phyloP scores from a whole-genome alignment of 345 rosid species.

The Microcos paniculata region DNA sequence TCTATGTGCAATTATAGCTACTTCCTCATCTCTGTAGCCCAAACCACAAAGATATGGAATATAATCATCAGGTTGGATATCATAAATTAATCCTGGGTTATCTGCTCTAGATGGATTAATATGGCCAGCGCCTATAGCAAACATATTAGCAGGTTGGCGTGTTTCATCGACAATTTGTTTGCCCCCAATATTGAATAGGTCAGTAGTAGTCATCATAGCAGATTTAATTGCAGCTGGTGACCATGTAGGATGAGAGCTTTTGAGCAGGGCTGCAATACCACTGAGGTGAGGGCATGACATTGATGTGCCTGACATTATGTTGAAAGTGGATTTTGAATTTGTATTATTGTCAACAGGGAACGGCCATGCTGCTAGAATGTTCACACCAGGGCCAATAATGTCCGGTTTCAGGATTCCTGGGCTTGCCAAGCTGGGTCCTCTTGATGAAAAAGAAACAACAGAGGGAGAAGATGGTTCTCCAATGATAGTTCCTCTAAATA shows the following conservation, averaged over 20 bases:
- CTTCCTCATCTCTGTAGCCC: constrained; percentile 34
- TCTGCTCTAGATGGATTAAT: constrained; percentile 55
- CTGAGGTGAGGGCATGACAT: constrained; percentile 57
- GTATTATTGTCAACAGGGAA: constrained; percentile 20
- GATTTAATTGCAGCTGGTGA: constrained; percentile 48
- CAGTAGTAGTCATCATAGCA: constrained; percentile 47
- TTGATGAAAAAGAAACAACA: constrained; percentile 39
- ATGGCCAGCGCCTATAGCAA: constrained; percentile 65
- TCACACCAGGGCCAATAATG: constrained; percentile 42
- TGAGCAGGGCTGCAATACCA: constrained; percentile 48
- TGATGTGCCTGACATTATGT: constrained; percentile 44
- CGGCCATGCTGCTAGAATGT: constrained; percentile 40
- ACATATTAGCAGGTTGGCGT: constrained; percentile 43
- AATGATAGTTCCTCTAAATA: constrained; percentile 31
- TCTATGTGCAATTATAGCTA: constrained; percentile 14
- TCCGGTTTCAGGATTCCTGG: constrained; percentile 53
- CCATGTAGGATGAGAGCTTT: constrained; percentile 44
- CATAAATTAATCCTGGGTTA: constrained; percentile 63
- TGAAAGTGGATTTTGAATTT: constrained; percentile 28
- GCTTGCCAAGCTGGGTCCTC: constrained; percentile 37
- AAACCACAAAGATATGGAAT: constrained; percentile 44
- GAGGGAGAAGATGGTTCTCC: constrained; percentile 29
- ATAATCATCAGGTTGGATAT: constrained; percentile 44
- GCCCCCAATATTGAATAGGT: constrained; percentile 27
- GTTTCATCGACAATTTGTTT: constrained; percentile 43